Base-by-base conservation (phyloP, 2,329 filamentous ascomycete species). In the Colletotrichum sp. region DNA sequence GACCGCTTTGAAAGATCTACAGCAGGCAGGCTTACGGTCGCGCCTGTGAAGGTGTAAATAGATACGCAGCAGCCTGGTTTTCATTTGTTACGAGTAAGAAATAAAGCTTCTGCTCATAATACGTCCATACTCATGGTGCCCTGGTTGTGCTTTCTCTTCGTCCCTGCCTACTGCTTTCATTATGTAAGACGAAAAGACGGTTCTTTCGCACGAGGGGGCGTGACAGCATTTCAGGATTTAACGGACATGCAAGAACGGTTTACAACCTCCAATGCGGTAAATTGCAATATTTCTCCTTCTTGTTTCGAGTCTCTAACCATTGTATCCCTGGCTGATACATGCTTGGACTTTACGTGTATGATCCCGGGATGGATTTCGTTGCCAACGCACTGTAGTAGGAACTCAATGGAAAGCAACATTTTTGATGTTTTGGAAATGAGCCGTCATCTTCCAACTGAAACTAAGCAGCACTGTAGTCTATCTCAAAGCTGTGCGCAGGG, bases 401-500 rank as follows among this genome's bases (percentile, higher is more conserved):
- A n/a, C 39, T n/a, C 39, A 43, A 43, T 43, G 18, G 18, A 10
- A 43, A n/a, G 18, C 5, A 43, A 43, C 5, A 3, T 10, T 0
- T n/a, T n/a, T 43, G 4, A 43, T n/a, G 2, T 43, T 43, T n/a
- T 43, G 16, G 18, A 43, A 43, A n/a, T 43, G 18, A 43, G 18
- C 8, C 7, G 18, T n/a, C 18, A 43, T n/a, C 39, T 43, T 18
- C 18, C 18, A 43, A 57, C 4, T 61, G 21, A 21, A 64, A 64
- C 21, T 64, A 64, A n/a, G 60, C 60, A 34, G 28, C 9, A 14
- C 18, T 61, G 75, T 85, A 85, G 28, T 81, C 74, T 48, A 85
- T 76, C 71, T 79, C 77, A 70, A 86, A 84, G 71, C 82, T 86
- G 68, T 82, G 85, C 1, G 69, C 71, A 4, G 80, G 74, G 73